phyloP scores from a whole-genome alignment of 1,284 basidiomycete genomes.

The Fomitiporia mediterranea region DNA sequence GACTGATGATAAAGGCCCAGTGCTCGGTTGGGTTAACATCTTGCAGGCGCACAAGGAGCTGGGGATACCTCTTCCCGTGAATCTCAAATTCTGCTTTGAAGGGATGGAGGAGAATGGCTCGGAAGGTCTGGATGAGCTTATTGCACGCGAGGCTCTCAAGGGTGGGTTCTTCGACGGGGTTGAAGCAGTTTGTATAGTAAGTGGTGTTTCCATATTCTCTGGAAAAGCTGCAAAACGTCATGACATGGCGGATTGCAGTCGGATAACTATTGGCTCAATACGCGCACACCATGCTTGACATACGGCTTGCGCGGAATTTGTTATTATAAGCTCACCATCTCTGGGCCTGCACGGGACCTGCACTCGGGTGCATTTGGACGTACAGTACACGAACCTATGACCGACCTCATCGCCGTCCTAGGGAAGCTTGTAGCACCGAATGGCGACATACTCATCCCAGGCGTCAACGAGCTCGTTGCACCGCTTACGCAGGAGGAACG shows the following conservation, averaged over 20 bases:
- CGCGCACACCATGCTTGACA: constrained; percentile 69
- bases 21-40: constrained; percentile 94
- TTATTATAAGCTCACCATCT: constrained; percentile 84
- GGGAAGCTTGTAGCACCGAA: constrained; percentile 80
- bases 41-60: constrained; percentile 82
- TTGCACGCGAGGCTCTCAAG: constrained; percentile 70
- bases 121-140: constrained; percentile 90
- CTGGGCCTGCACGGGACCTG: constrained; percentile 85
- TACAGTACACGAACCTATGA: constrained; percentile 88
- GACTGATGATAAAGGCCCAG: constrained; percentile 91
- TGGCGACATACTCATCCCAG: constrained; percentile 88
- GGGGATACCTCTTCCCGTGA: constrained; percentile 83
- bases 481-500: constrained; percentile 74
- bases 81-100: constrained; percentile 93
- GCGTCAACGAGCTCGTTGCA: constrained; percentile 85
- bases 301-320: constrained; percentile 84
- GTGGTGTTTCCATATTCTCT: constrained; percentile 27
- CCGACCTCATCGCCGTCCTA: constrained; percentile 75
- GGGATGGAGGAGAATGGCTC: constrained; percentile 98
- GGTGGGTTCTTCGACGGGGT: constrained; percentile 85
- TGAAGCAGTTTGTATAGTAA: constrained; percentile 92
- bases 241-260: constrained; percentile 41
- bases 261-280: constrained; percentile 87
- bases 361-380: constrained; percentile 92
- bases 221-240: neutral